phyloP scores from a whole-genome alignment of 169 alveolate species.

The Plasmodium sp. region DNA sequence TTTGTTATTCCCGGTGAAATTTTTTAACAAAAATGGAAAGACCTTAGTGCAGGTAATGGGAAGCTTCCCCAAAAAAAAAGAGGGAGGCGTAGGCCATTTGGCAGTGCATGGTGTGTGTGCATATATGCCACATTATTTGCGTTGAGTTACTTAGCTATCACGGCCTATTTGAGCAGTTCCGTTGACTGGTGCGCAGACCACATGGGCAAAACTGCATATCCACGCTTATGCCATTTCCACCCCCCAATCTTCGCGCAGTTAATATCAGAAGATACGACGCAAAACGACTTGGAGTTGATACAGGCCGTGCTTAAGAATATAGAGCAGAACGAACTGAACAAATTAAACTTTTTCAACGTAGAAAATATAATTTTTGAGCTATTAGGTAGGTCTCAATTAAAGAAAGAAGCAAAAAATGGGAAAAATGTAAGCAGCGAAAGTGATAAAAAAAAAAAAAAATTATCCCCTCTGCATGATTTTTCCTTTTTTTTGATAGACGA shows the following conservation, averaged over 20 bases:
- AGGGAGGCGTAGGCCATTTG: not conserved
- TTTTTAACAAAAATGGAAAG: constrained; percentile 45
- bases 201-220: not conserved
- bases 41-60: constrained; percentile 35
- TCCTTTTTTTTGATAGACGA: constrained; percentile 30
- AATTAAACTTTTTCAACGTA: constrained; percentile 39
- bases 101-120: not conserved
- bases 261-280: constrained; percentile 47
- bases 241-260: not conserved
- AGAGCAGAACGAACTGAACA: constrained; percentile 39
- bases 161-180: not conserved
- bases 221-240: not conserved
- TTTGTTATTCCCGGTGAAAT: constrained; percentile 49
- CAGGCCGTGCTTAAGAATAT: constrained; percentile 52
- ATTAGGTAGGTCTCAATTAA: constrained; percentile 57
- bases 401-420: not conserved
- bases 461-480: not conserved
- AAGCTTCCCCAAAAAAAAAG: constrained; percentile 7
- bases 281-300: constrained; percentile 30
- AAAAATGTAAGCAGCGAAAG: not conserved
- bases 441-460: not conserved
- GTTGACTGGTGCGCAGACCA: not conserved
- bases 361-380: constrained; percentile 55
- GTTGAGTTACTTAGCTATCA: not conserved
- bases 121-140: not conserved